Conservation (phyloP, 73 alveolate species). For the Tetrahymena borealis region DNA sequence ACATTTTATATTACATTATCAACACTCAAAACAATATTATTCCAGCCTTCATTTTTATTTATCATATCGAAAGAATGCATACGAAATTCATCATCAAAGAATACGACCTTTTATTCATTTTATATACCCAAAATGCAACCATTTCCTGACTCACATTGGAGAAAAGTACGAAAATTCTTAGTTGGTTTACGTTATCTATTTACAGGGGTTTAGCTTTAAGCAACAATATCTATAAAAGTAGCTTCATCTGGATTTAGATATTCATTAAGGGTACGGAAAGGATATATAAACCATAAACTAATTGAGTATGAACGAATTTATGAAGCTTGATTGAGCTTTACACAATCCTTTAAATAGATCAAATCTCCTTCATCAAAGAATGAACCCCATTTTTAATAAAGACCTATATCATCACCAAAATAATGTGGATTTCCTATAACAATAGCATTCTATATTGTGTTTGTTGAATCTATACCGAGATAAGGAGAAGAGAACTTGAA, state of each 20-base stretch:
- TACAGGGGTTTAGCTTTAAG: not conserved
- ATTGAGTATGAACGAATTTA: not conserved
- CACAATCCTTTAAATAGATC: not conserved
- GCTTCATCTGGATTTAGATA: not conserved
- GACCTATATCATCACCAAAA: not conserved
- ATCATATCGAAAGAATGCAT: not conserved
- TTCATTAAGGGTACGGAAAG: not conserved
- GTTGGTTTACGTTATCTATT: not conserved
- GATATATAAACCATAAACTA: not conserved
- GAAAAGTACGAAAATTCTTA: not conserved
- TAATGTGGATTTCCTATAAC: not conserved
- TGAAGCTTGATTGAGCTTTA: not conserved
- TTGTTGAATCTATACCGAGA: not conserved
- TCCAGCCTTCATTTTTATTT: not conserved
- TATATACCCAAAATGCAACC: not conserved
- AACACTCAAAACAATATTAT: not conserved
- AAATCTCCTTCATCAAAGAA: not conserved
- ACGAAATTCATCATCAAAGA: not conserved
- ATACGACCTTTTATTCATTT: not conserved
- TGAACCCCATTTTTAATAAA: not conserved
- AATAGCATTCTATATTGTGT: not conserved
- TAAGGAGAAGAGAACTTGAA: not conserved
- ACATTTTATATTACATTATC: not conserved
- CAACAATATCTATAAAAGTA: not conserved
- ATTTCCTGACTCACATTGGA: not conserved